Base-by-base conservation (phyloP, 2,329 filamentous ascomycete genomes). In the Davidsoniella australis region DNA sequence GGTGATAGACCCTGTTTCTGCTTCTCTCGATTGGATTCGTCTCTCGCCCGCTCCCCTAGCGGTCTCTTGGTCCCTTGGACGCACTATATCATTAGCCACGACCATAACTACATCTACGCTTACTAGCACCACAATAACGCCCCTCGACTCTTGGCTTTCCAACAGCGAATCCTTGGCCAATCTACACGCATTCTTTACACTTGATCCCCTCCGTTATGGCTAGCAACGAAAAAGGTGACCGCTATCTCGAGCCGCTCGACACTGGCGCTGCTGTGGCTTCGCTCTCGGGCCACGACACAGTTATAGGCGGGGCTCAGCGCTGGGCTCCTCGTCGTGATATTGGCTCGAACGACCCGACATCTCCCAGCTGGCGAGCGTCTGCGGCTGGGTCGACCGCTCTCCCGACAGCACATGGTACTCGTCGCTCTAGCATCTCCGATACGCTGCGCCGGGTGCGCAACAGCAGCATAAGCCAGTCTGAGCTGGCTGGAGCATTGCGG, bases 391-490 rank as follows among this genome's bases (percentile, higher is more conserved):
- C 47, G 10, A 29, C 51, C 4, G 16, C n/a, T 16, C 18, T 47
- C 14, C 39, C 51, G 12, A 16, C 45, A 9, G 26, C 45, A 17
- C 41, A 48, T 39, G 37, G 41, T 33, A 18, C 14, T 39, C 46
- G 47, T 42, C 46, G 47, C 26, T 6, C 50, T n/a, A 52, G 50
- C 41, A 45, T 52, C n/a, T 52, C 50, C 58, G 86, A 94, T 64
- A 86, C 89, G n/a, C 75, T 95, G 56, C 78, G 76, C 57, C 87
- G 78, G 2, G 89, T 95, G 58, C 75, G 87, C 58, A 85, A 81
- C 58, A 85, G 77, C 47, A 96, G 88, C 63, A 80, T 95, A 58
- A 88, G 80, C 66, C 85, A 89, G 62, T 94, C 94, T 66, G 89
- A 96, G 64, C 78, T 98, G 58, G 88, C 87, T 41, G 85, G 91